These are phyloP conservation scores for Taiwanofungus camphoratus DNA, from an alignment of 1,284 basidiomycete genomes.

Conservation along the genomic window DNA sequence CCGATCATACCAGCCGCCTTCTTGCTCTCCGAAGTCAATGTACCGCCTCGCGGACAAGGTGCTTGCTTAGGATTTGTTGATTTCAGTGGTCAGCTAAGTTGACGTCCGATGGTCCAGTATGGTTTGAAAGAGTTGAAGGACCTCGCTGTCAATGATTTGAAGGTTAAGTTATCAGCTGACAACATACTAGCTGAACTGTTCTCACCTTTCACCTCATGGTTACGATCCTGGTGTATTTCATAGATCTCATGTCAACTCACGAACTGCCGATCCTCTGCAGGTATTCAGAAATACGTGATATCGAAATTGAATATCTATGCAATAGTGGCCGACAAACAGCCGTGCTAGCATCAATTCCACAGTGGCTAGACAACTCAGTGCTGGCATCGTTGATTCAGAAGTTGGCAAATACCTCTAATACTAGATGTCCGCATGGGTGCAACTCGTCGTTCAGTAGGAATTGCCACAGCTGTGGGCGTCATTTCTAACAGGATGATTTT, in stretches of 20 bases:
- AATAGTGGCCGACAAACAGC: too few species aligned
- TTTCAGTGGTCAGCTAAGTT: not conserved
- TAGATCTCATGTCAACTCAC: too few species aligned
- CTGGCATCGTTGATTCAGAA: not conserved
- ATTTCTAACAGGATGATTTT: too few species aligned
- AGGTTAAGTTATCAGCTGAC: not conserved
- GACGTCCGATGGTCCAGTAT: not conserved
- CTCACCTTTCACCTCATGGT: not conserved
- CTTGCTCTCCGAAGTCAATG: constrained; percentile 8
- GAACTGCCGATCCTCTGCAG: too few species aligned
- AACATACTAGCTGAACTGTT: not conserved
- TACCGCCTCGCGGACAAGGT: constrained; percentile 6
- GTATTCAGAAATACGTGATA: not conserved
- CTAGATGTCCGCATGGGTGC: not conserved
- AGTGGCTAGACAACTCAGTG: too few species aligned
- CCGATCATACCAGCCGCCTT: not conserved
- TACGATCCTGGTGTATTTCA: too few species aligned
- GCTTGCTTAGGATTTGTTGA: not conserved
- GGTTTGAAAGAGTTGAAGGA: not conserved
- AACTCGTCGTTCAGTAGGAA: not conserved
- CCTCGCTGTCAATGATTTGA: not conserved
- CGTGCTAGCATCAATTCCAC: too few species aligned
- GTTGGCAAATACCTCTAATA: not conserved
- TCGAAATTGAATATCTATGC: not conserved
- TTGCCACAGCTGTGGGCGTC: not conserved